These are phyloP conservation scores for Yamadazyma buinensis DNA, from an alignment of 1,139 yeast species.

Conservation along the genomic window DNA sequence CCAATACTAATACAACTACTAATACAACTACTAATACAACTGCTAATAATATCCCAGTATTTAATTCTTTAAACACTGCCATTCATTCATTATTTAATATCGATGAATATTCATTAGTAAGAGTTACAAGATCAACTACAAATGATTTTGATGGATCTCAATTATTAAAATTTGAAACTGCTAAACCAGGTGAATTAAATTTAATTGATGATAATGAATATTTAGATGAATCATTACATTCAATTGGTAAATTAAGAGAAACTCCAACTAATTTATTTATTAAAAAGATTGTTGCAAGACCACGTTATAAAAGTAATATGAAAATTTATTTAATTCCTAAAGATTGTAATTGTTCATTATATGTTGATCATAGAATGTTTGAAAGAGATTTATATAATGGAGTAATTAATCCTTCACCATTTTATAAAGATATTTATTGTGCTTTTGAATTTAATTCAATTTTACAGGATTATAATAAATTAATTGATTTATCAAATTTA, in stretches of 20 bases:
- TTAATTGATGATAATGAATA: constrained; percentile 48
- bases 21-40: constrained; percentile 19
- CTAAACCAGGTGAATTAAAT: constrained; percentile 48
- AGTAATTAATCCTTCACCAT: constrained; percentile 31
- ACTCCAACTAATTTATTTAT: constrained; percentile 45
- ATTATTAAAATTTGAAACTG: constrained; percentile 50
- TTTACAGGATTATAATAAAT: constrained; percentile 16
- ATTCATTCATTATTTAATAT: constrained; percentile 38
- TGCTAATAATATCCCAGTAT: constrained; percentile 26
- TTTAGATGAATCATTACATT: constrained; percentile 36
- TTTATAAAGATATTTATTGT: constrained; percentile 18
- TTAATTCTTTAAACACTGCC: constrained; percentile 46
- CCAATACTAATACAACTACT: constrained; percentile 34
- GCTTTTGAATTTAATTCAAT: constrained; percentile 23
- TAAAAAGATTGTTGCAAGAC: constrained; percentile 46
- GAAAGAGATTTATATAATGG: constrained; percentile 51
- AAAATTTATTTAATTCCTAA: constrained; percentile 40
- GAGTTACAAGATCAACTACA: constrained; percentile 55
- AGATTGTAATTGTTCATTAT: constrained; percentile 33
- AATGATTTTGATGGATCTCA: constrained; percentile 48
- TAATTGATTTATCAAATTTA: constrained; percentile 4
- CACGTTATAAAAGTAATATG: constrained; percentile 51
- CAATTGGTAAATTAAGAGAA: constrained; percentile 37
- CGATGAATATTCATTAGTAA: constrained; percentile 39
- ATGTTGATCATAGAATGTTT: constrained; percentile 48